Evolutionary conservation across 2,329 filamentous ascomycete species (phyloP).

Genomic region (Hypomyces perniciosus): DNA sequence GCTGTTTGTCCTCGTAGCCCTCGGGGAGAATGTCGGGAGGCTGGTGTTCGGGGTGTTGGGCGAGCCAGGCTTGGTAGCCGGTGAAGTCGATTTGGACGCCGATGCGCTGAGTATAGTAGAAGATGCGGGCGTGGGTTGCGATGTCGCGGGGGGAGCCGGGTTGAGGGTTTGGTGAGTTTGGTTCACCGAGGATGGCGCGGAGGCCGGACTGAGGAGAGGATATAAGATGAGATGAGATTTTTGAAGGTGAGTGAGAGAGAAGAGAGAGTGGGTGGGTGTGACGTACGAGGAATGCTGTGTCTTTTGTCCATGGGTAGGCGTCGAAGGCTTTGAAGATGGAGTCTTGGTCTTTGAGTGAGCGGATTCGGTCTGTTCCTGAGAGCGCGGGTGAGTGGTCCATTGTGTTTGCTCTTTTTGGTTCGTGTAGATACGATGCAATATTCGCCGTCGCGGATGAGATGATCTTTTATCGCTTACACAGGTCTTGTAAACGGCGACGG

Average conservation of each 20-base stretch:
- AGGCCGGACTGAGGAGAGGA: conserved; percentile 45
- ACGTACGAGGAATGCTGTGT: conserved; percentile 60
- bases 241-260: background rate
- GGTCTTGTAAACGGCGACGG: too few species aligned
- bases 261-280: background rate
- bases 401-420: too few species aligned
- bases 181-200: conserved; percentile 56
- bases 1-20: background rate
- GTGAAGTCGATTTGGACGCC: conserved; percentile 56
- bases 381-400: background rate
- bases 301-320: conserved; percentile 60
- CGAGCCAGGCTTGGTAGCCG: conserved; percentile 61
- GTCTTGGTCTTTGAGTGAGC: conserved; percentile 33
- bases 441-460: too few species aligned
- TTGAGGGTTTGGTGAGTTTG: conserved; percentile 34
- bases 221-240: background rate
- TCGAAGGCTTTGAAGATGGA: conserved; percentile 56
- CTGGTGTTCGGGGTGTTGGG: conserved; percentile 26
- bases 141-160: conserved; percentile 49
- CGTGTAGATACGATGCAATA: too few species aligned
- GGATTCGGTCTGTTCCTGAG: conserved; percentile 31
- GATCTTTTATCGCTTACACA: too few species aligned
- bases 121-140: conserved; percentile 59
- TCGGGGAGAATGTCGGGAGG: conserved; percentile 32
- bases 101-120: conserved; percentile 54